These are phyloP conservation scores for Kernera saxatilis DNA, from an alignment of 345 rosid species.

Conservation along the genomic window DNA sequence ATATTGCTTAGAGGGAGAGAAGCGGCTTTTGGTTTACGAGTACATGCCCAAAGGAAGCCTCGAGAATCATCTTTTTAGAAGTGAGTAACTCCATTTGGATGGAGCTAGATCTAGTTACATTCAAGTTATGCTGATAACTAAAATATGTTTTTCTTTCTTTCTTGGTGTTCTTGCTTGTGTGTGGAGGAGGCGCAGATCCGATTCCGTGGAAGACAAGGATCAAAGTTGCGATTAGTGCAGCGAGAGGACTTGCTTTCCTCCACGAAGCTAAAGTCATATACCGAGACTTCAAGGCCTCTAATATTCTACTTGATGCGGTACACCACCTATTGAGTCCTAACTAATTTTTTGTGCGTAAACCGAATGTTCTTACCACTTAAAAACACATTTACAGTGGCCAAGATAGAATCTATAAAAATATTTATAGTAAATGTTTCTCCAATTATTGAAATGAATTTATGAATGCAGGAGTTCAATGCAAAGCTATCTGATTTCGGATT, in stretches of 20 bases:
- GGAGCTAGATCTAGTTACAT: slow-evolving; percentile 4
- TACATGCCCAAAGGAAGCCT: slow-evolving; percentile 85
- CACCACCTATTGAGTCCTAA: not conserved
- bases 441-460: not conserved
- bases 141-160: not conserved
- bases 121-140: not conserved
- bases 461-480: slow-evolving; percentile 62
- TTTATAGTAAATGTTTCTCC: not conserved
- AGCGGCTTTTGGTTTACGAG: slow-evolving; percentile 74
- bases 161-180: slow-evolving; percentile 3
- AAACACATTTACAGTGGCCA: not conserved
- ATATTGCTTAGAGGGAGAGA: slow-evolving; percentile 61
- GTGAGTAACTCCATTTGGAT: slow-evolving; percentile 35
- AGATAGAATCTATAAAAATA: not conserved
- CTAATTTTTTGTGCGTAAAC: not conserved
- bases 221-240: slow-evolving; percentile 74
- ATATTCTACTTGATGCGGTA: slow-evolving; percentile 76
- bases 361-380: not conserved
- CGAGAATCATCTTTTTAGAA: slow-evolving; percentile 86
- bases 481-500: slow-evolving; percentile 95
- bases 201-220: slow-evolving; percentile 66
- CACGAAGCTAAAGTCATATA: slow-evolving; percentile 73
- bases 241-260: slow-evolving; percentile 70
- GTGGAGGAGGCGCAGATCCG: slow-evolving; percentile 42
- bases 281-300: slow-evolving; percentile 82